Conservation (phyloP, 2,329 filamentous ascomycete genomes). For the Sphaerulina vaccinii region DNA sequence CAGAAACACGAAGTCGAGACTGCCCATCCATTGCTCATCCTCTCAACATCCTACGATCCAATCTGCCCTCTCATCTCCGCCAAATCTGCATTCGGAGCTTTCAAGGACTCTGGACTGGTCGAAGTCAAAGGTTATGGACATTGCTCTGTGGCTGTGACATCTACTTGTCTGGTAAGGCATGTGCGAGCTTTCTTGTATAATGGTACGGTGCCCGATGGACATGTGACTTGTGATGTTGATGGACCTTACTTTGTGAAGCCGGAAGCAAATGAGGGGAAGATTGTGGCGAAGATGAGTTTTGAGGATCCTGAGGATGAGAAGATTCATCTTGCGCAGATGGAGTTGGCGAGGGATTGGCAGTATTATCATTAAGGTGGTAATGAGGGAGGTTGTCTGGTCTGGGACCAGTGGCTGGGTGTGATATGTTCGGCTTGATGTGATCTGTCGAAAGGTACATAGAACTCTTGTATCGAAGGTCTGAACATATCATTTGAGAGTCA, state of each 20-base stretch:
- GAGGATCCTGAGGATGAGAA: conserved; percentile 18
- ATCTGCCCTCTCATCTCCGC: conserved; percentile 27
- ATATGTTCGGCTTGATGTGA: too few relatives aligned
- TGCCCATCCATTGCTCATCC: conserved; percentile 22
- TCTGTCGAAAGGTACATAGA: too few relatives aligned
- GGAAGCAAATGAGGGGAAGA: conserved; percentile 27
- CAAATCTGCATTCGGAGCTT: conserved; percentile 18
- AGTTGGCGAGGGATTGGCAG: conserved; percentile 26
- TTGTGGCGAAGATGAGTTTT: conserved; percentile 20
- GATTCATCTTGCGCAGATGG: conserved; percentile 27
- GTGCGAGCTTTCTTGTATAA: conserved; percentile 25
- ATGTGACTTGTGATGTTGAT: conserved; percentile 27
- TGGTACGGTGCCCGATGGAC: conserved; percentile 19
- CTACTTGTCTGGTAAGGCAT: conserved; percentile 24
- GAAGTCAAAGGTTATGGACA: conserved; percentile 27
- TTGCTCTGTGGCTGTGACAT: conserved; percentile 24
- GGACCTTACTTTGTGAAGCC: conserved; percentile 27
- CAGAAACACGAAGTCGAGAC: conserved; percentile 19
- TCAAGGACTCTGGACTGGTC: conserved; percentile 21
- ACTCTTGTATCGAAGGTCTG: too few relatives aligned
- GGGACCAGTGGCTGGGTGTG: too few relatives aligned
- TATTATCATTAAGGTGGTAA: too few relatives aligned
- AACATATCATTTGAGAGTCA: too few relatives aligned
- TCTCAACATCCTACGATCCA: conserved; percentile 26
- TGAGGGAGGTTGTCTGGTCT: too few relatives aligned